phyloP scores from a whole-genome alignment of 495 filamentous ascomycete species.

The Neurospora intermedia region DNA sequence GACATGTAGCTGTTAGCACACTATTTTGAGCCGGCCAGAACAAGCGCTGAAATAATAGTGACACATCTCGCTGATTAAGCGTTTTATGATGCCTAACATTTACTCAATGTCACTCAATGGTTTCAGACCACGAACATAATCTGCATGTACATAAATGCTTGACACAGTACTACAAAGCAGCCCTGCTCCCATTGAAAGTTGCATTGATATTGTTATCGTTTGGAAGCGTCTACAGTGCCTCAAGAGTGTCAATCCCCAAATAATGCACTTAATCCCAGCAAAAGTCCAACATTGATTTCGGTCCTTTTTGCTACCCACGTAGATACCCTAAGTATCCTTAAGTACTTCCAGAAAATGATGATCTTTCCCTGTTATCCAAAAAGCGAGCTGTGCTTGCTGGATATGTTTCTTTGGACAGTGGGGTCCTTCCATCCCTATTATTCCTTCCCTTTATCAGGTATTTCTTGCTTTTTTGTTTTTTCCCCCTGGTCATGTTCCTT shows the following conservation, averaged over 20 bases:
- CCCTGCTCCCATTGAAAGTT: too few relatives aligned
- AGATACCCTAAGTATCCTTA: background rate
- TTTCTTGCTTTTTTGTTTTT: background rate
- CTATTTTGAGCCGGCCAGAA: too few relatives aligned
- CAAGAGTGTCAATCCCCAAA: background rate
- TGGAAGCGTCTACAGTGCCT: too few relatives aligned
- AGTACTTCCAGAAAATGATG: background rate
- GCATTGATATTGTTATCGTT: too few relatives aligned
- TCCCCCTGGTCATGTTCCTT: background rate
- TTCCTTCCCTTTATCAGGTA: background rate
- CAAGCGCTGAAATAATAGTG: too few relatives aligned
- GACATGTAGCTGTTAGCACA: too few relatives aligned
- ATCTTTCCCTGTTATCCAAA: background rate
- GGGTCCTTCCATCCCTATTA: background rate
- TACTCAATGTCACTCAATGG: too few relatives aligned
- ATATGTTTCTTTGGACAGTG: background rate
- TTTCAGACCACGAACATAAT: too few relatives aligned
- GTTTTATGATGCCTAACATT: too few relatives aligned
- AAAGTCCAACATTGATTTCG: background rate
- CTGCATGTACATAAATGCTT: too few relatives aligned
- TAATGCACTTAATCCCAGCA: background rate
- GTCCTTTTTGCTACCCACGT: background rate
- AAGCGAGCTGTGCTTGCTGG: background rate
- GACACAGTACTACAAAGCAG: too few relatives aligned
- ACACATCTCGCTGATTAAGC: too few relatives aligned